Evolutionary conservation across 495 filamentous ascomycete genomes (phyloP), one percentile per base, ranked within the genome.

Genomic region (Tetracladium marchalianum): DNA sequence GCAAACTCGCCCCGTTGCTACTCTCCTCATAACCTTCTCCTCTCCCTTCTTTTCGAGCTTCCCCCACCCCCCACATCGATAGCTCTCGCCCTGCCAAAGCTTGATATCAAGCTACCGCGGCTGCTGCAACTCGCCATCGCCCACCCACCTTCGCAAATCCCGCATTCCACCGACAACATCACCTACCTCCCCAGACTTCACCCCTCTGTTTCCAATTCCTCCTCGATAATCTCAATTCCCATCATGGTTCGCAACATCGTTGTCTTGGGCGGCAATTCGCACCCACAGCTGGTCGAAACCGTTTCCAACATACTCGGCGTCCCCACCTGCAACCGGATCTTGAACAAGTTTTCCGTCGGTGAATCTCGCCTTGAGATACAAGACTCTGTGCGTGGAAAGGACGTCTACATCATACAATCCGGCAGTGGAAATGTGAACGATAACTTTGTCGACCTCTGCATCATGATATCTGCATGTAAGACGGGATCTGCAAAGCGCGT

Each of bases 391-490:
- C 85, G 92, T 54, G 93, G 83, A 47, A 98, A 98, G 63, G 92
- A 97, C 73, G 90, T 98, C 58, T 95, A 93, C 66, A 93, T 96
- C 62, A 85, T 97, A 53, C 89, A 97, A 63, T 86, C 82, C 41
- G 87, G 89, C 43, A 78, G 81, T 47, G 85, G 86, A 39, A 89
- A 84, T 51, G 87, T 97, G 66, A 98, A 98, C 58, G 92, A 98
- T 62, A 81, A 95, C 63, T 73, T 98, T 39, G 81, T 98, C 69
- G 92, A 98, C 53, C 78, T 98, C 32, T 83, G 95, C 60, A 95
- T 98, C 67, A 94, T 78, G 74, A 90, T 98, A 53, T 93, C 87
- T 15, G 92, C 92, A 51, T 97, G 93, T 75, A 95, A 96, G 67
- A 96, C 87, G 2, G 92, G 93, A 42, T 93, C 87, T 27, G 92